Evolutionary conservation across 2,329 filamentous ascomycete species (phyloP), one percentile per base, ranked within the genome.

Genomic region (Claviceps spartinae): DNA sequence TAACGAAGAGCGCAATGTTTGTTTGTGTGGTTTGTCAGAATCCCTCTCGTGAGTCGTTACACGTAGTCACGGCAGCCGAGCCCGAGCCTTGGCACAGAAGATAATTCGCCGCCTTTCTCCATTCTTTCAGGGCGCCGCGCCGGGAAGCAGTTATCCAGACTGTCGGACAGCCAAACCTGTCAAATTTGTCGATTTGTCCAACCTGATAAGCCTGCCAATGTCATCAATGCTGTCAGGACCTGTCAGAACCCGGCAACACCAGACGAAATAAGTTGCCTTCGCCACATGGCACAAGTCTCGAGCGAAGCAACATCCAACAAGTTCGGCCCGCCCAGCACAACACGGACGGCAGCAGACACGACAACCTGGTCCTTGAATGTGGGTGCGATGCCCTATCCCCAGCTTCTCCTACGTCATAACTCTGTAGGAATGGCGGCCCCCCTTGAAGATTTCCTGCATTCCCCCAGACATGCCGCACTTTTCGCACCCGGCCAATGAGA

Each of bases 361-460:
- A 2, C 6, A 24, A 8, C 41, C 20, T 11, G 9, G 30, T 34
- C 30, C 30, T 34, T 34, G 30, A 34, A 11, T 4, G 30, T 34
- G 30, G 30, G 30, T 34, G 41, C 20, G 20, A 43, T 24, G 20
- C 41, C 11, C 7, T 34, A 11, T 20, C 45, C 51, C 53, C 47
- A 26, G 51, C 49, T 30, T 52, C 47, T 41, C 36, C 41, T 54
- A 54, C 54, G 48, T 56, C 52, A 54, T 56, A 49, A 52, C 52
- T 46, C 54, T 50, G 52, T 56, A 49, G 52, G 52, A 51, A 56
- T 52, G 47, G 48, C 48, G 41, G 20, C 18, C 5, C 4, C 41
- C 18, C 18, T 24, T 22, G 20, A 22, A 20, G 41, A 22, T 22
- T 34, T 42, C 18, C 13, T 40, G 46, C 46, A 41, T 46, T 46